Conservation (phyloP, 495 filamentous ascomycete species). For the Bombardia bombarda region DNA sequence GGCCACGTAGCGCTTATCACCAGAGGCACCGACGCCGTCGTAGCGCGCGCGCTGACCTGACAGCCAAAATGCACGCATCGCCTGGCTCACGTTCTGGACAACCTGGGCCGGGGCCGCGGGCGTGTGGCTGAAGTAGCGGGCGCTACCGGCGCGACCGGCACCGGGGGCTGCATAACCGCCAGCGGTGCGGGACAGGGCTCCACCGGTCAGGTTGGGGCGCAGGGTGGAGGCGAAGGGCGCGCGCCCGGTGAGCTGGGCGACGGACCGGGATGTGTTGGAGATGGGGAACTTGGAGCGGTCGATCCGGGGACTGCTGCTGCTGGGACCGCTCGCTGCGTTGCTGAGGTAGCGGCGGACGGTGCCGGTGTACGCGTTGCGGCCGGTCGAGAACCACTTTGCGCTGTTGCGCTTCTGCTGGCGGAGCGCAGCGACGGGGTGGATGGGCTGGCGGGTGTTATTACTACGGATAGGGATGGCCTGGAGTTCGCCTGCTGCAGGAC, state of each 20-base stretch:
- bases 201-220: constrained; percentile 86
- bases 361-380: constrained; percentile 28
- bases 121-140: constrained; percentile 82
- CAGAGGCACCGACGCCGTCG: constrained; percentile 60
- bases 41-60: constrained; percentile 79
- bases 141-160: constrained; percentile 60
- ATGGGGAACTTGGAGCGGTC: constrained; percentile 58
- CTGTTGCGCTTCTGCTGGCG: constrained; percentile 58
- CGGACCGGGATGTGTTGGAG: constrained; percentile 56
- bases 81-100: constrained; percentile 87
- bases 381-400: constrained; percentile 60
- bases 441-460: constrained; percentile 51
- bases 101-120: constrained; percentile 82
- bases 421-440: constrained; percentile 63
- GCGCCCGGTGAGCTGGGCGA: constrained; percentile 59
- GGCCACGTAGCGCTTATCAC: constrained; percentile 68
- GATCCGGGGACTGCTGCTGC: constrained; percentile 31
- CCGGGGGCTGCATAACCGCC: constrained; percentile 75
- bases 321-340: constrained; percentile 27
- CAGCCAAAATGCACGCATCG: constrained; percentile 82
- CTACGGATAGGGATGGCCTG: constrained; percentile 44
- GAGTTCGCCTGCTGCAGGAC: constrained; percentile 38
- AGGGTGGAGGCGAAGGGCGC: constrained; percentile 87
- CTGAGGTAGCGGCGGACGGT: constrained; percentile 54
- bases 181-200: constrained; percentile 72